Base-by-base conservation (phyloP, 2,329 filamentous ascomycete genomes). In the Westerdykella ornata region DNA sequence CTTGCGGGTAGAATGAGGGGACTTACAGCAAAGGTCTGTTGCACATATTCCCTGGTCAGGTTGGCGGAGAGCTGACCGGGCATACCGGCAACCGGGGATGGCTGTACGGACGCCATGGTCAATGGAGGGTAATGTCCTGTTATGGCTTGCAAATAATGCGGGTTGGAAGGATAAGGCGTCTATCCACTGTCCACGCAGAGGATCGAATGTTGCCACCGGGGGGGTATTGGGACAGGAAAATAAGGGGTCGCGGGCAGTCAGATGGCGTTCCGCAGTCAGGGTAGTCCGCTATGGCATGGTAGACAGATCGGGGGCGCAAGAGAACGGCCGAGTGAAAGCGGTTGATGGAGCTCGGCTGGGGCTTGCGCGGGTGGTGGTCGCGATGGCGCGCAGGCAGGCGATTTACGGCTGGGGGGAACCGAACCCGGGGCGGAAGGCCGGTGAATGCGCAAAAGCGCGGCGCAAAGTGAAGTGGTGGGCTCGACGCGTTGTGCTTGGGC, bases 51-150 rank as follows among this genome's bases (percentile, higher is more conserved):
- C 58, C 83, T 83, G 43, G 80, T 89, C 58, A 88, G 73, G 63
- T 81, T 81, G 28, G 75, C 71, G 41, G 81, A 76, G 63, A 88
- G 72, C 46, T 26, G 22, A 35, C 70, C 74, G 55, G 77, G 79
- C 49, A 78, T 77, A 66, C 83, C 79, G 67, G 84, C 77, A 56
- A 78, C 77, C 49, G 82, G 79, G 51, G 81, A 75, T 58, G 80
- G 70, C 71, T 92, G 86, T 60, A 88, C 81, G 49, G 85, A 89
- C 66, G 87, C 82, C 87, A 94, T 94, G 51, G 41, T 57, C 53
- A 41, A 37, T 38, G 47, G 48, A 17, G 40, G 28, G 29, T 12
- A 35, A 35, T 38, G 37, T 33, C 11, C 15, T 33, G 16, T 13
- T 42, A 37, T 32, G 18, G 33, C 20, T 26, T 30, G 38, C 6